These are phyloP conservation scores for Plasmodium relictum DNA, from an alignment of 169 alveolate species.

Conservation along the genomic window DNA sequence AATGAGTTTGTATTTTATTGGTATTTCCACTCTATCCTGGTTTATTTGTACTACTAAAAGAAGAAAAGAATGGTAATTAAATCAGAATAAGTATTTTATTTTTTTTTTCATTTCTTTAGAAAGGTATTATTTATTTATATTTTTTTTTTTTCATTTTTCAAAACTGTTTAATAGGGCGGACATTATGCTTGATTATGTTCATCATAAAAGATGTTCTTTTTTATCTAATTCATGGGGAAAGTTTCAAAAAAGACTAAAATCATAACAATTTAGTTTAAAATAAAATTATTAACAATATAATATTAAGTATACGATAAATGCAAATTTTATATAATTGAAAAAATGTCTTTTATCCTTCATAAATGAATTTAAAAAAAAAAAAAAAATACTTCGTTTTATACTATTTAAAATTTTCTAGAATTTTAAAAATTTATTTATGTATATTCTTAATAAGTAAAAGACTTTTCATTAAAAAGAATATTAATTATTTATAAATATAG, in stretches of 20 bases:
- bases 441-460: no score
- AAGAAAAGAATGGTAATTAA: conserved; percentile 76
- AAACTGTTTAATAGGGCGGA: conserved; percentile 60
- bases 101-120: neutral
- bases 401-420: no score
- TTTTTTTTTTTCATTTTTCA: conserved; percentile 5
- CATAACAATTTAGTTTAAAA: neutral
- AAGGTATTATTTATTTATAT: neutral
- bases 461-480: no score
- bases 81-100: neutral
- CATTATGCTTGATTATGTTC: conserved; percentile 74
- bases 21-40: conserved; percentile 57
- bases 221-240: conserved; percentile 55
- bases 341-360: no score
- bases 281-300: no score
- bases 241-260: conserved; percentile 54
- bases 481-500: no score
- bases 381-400: neutral
- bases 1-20: conserved; percentile 60
- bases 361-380: neutral
- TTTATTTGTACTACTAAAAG: conserved; percentile 55
- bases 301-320: no score
- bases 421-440: no score
- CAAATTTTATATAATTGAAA: no score
- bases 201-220: conserved; percentile 77